Evolutionary conservation across 805 yeast species (phyloP).

Genomic region (Suhomyces tanzawaensis): DNA sequence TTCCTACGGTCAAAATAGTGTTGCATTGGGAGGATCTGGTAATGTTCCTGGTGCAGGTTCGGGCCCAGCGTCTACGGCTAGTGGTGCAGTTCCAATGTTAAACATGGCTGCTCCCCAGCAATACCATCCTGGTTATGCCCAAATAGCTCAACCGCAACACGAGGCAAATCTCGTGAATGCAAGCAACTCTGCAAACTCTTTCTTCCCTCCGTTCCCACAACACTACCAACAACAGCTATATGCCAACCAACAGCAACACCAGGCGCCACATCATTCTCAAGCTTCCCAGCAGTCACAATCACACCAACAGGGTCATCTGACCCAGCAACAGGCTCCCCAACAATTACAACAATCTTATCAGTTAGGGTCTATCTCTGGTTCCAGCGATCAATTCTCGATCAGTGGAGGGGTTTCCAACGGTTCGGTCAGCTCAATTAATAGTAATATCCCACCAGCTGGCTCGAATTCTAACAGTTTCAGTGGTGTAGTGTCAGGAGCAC

Average conservation of each 20-base stretch:
- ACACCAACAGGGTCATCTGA: not conserved
- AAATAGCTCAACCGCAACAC: conserved; percentile 1
- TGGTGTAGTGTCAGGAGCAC: not conserved
- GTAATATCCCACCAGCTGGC: conserved; percentile 1
- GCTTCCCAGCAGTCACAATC: conserved; percentile 2
- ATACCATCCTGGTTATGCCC: conserved; percentile 3
- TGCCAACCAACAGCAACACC: not conserved
- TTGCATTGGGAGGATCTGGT: not conserved
- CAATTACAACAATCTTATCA: not conserved
- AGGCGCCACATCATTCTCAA: not conserved
- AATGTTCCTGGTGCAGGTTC: conserved; percentile 1
- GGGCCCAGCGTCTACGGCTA: conserved; percentile 1
- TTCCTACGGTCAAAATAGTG: conserved; percentile 1
- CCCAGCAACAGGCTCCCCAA: not conserved
- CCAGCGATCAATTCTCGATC: conserved; percentile 8
- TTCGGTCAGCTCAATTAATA: conserved; percentile 6
- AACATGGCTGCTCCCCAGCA: conserved; percentile 6
- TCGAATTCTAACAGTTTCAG: conserved; percentile 5
- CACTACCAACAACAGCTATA: conserved; percentile 9
- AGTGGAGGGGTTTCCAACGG: conserved; percentile 8
- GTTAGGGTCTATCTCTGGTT: conserved; percentile 7
- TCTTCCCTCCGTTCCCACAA: conserved; percentile 10
- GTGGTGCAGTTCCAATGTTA: conserved; percentile 1
- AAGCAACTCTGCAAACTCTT: conserved; percentile 1
- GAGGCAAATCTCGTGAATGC: conserved; percentile 1